phyloP scores from a whole-genome alignment of 768 basidiomycete species.

The Cystoderma amianthinum region DNA sequence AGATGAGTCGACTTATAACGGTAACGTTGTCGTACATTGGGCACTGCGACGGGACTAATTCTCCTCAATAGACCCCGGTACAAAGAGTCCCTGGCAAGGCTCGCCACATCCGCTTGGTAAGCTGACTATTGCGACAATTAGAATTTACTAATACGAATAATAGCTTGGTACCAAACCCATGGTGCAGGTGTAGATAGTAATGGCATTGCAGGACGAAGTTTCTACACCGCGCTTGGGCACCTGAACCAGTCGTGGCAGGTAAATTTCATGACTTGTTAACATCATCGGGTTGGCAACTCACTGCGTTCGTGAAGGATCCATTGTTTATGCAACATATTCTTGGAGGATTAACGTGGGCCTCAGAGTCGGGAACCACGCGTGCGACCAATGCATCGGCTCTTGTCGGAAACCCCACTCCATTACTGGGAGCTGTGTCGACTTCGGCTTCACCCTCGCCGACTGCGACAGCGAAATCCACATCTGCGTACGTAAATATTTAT shows the following conservation, averaged over 20 bases:
- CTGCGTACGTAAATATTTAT: too few species aligned
- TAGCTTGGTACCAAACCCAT: conserved; percentile 81
- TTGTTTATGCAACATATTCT: conserved; percentile 68
- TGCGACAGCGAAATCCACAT: too few species aligned
- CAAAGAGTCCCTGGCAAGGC: conserved; percentile 50
- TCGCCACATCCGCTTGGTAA: conserved; percentile 72
- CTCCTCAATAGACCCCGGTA: neutral
- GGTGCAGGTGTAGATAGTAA: conserved; percentile 55
- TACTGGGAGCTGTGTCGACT: too few species aligned
- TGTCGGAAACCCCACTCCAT: too few species aligned
- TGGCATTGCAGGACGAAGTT: conserved; percentile 61
- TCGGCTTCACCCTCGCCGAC: too few species aligned
- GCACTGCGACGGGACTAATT: neutral
- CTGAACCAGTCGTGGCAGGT: conserved; percentile 63
- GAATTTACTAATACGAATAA: neutral
- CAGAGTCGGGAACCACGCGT: conserved; percentile 21
- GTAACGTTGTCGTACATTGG: conserved; percentile 23
- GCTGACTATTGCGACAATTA: too few species aligned
- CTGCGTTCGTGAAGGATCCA: conserved; percentile 35
- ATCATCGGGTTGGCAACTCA: too few species aligned
- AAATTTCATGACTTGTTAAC: too few species aligned
- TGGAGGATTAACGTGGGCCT: conserved; percentile 69
- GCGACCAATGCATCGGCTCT: conserved; percentile 53
- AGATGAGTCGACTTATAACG: conserved; percentile 56
- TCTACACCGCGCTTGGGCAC: conserved; percentile 82